Evolutionary conservation across 1,284 basidiomycete species (phyloP), one percentile per base, ranked within the genome.

Genomic region (Coriolopsis trogii): DNA sequence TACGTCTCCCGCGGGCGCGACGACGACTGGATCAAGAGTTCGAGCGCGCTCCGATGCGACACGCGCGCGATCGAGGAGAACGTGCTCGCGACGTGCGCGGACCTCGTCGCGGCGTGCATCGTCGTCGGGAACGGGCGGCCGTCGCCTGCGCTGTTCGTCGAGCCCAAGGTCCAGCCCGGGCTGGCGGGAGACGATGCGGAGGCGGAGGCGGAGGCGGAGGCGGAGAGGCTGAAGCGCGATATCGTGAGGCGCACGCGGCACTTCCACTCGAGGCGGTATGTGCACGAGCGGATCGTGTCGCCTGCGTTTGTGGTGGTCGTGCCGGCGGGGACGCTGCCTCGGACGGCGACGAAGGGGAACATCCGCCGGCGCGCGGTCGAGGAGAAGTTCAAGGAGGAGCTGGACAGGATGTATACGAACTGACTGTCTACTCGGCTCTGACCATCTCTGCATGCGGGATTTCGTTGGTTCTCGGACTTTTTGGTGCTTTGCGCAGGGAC

Each of bases 11-110:
- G 83, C 39, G 87, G 86, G 18, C 77, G 86, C 33, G 80, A 87
- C 55, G 86, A 89, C 55, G 86, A 89, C 65, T 89, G 86, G 86
- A 89, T 89, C 67, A 89, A 89, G 71, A 85, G 82, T 40, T 82
- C 87, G 63, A 87, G 80, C 64, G 84, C 86, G 60, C 70, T 89
- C 53, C 78, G 85, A 36, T 87, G 87, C 60, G 86, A 89, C 63
- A 88, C 86, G 36, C 85, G 82, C 74, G 78, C 87, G 18, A 87
- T 89, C 54, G 86, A 89, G 67, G 86, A 89, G 58, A 85, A 87
- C 59, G 73, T 83, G 29, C 78, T 79, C 40, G 64, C 70, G 48
- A 79, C 74, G 33, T 87, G 84, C 62, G 74, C 68, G 1, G 72
- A 77, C 47, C 67, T 87, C 45, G 74, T 87, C 46, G 71, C 73